Evolutionary conservation across 2,329 filamentous ascomycete species (phyloP), one percentile per base, ranked within the genome.

Genomic region (Tolypocladium guangdongense): DNA sequence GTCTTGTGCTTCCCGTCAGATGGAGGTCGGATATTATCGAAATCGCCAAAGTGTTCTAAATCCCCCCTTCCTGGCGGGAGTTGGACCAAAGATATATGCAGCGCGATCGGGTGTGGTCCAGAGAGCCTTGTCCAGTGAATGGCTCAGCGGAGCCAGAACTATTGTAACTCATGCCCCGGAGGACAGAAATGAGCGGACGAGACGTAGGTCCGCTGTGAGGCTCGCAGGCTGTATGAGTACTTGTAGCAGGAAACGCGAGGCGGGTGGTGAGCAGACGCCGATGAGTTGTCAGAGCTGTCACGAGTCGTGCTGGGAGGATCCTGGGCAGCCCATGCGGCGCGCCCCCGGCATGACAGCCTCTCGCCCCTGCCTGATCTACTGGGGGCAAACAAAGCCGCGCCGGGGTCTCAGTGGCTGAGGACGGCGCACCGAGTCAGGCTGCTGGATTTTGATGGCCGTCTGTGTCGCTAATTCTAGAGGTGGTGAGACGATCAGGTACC

Each of bases 271-370:
- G 37, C 64, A 64, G 64, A 62, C 60, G 56, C 55, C 59, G 56
- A 58, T 64, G 66, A 66, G 63, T 68, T 68, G 65, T 68, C 64
- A 67, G 66, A 60, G 67, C 66, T 58, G 64, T 66, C 62, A 67
- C 60, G 66, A 61, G 60, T 60, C 64, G 62, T 69, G 66, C 71
- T 65, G 63, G 71, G 71, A 68, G 61, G 62, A 73, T 69, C 72
- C 71, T 63, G 62, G 71, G 58, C 62, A 55, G 55, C 60, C 66
- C 63, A 64, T 68, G 67, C 64, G 66, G 62, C 62, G 65, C 65
- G 62, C 61, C 63, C 67, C 63, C 61, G 65, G 65, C 63, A 65
- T 67, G 65, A 70, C 65, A 70, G 68, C 50, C 20, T 68, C 69
- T 67, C 66, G 65, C 66, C 67, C 71, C 70, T 67, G 69, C 69